Evolutionary conservation across 2,329 filamentous ascomycete genomes (phyloP).

Genomic region (Pseudopithomyces chartarum): DNA sequence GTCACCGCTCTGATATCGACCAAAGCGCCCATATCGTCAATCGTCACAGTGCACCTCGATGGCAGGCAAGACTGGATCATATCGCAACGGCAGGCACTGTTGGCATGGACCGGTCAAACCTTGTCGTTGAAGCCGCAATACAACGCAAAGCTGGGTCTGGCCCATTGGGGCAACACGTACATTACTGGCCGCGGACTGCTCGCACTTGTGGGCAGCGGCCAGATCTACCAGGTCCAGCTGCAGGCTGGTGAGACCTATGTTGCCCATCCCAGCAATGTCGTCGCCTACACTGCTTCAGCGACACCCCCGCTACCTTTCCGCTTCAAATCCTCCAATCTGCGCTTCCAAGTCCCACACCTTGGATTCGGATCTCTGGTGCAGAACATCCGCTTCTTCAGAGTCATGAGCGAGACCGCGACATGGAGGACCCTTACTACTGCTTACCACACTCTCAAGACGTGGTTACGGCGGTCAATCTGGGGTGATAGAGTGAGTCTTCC

Average conservation of each 20-base stretch:
- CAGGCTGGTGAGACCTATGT: constrained; percentile 86
- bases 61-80: constrained; percentile 96
- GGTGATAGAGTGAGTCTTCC: constrained; percentile 73
- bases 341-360: constrained; percentile 76
- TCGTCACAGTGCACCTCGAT: constrained; percentile 86
- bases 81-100: constrained; percentile 79
- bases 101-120: constrained; percentile 97
- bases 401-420: constrained; percentile 70
- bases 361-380: constrained; percentile 68
- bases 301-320: constrained; percentile 81
- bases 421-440: constrained; percentile 73
- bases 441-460: constrained; percentile 73
- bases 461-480: constrained; percentile 83
- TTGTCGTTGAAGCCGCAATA: constrained; percentile 76
- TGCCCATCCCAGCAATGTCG: constrained; percentile 85
- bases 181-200: constrained; percentile 87
- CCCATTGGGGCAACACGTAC: constrained; percentile 90
- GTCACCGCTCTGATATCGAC: constrained; percentile 88
- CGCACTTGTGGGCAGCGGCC: constrained; percentile 82
- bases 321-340: constrained; percentile 75
- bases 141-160: constrained; percentile 74
- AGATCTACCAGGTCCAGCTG: constrained; percentile 84
- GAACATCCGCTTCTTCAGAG: constrained; percentile 72
- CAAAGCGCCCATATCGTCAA: constrained; percentile 83
- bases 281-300: constrained; percentile 82